Evolutionary conservation across 768 basidiomycete species (phyloP).

Genomic region (Sporobolomyces pararoseus): DNA sequence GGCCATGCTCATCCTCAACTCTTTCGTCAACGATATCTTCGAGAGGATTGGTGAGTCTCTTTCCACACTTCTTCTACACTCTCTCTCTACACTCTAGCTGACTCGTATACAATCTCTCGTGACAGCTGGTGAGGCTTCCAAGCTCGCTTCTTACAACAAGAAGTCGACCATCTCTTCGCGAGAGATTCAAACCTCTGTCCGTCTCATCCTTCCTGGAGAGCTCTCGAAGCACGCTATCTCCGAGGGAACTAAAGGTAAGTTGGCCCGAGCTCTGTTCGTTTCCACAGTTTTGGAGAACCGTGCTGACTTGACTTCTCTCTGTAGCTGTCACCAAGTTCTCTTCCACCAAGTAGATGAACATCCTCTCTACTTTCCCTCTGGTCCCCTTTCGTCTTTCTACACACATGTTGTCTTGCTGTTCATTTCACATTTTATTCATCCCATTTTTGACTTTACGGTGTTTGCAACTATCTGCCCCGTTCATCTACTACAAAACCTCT

Average conservation of each 20-base stretch:
- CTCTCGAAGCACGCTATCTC: conserved; percentile 91
- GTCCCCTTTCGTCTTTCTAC: too few relatives aligned
- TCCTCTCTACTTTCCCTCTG: too few relatives aligned
- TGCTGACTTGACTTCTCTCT: background rate
- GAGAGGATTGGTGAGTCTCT: conserved; percentile 64
- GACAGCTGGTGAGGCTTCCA: conserved; percentile 53
- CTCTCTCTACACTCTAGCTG: too few relatives aligned
- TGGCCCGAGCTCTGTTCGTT: too few relatives aligned
- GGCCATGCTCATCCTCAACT: conserved; percentile 86
- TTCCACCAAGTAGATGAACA: conserved; percentile 17
- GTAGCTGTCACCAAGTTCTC: conserved; percentile 13
- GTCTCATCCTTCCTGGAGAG: conserved; percentile 93
- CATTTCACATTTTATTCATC: too few relatives aligned
- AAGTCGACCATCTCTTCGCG: conserved; percentile 98
- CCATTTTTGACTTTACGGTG: too few relatives aligned
- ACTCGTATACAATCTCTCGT: too few relatives aligned
- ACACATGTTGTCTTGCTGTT: too few relatives aligned
- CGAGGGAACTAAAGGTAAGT: conserved; percentile 75
- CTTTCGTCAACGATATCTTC: conserved; percentile 90
- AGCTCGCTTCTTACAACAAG: conserved; percentile 94
- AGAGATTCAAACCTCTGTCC: conserved; percentile 94
- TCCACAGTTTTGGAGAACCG: too few relatives aligned
- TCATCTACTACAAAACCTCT: too few relatives aligned
- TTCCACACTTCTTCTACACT: too few relatives aligned
- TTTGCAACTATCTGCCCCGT: too few relatives aligned